Evolutionary conservation across 768 basidiomycete species (phyloP), one percentile per base, ranked within the genome.

Genomic region (Russula foetens): DNA sequence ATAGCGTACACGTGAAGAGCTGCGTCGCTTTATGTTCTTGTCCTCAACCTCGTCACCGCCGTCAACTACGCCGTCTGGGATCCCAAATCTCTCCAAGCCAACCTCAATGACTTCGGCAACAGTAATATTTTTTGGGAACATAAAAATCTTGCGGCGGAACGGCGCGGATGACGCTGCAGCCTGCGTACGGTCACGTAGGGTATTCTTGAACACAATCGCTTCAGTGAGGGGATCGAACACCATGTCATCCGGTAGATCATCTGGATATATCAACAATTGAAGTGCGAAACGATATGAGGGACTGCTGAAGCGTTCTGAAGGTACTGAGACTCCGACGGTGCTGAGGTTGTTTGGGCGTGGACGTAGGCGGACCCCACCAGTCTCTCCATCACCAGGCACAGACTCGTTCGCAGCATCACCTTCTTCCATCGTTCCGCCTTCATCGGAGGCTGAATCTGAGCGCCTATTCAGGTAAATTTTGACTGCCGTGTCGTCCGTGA

Each of bases 11-110:
- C 90, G 80, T 9, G 81, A 72, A 7, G 82, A 77, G 69, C 92
- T 96, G 64, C 86, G 79, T 60, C 94, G 77, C 74, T 93, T 92
- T 7, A 82, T 78, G 35, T 85, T 76, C 70, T 96, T 94, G 70
- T 98, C 96, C 72, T 99, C 97, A 1, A 99, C 83, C 68, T 98
- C 96, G 71, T 99, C 97, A 1, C 97, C 97, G 2, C 97, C 97
- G 71, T 98, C 95, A 2, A 98, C 96, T 2, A 99, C 93, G n/a
- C 95, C 97, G 41, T 97, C 96, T 38, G 83, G 76, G 58, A 99
- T 97, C 2, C 97, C 97, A 69, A 98, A 98, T 59, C 93, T 75
- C 69, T 98, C 97, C 63, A 99, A 70, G 6, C 88, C 90, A 39
- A 90, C 77, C 71, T 99, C 97, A 41, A 97, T 92, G 15, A 95